Evolutionary conservation across 2,329 filamentous ascomycete species (phyloP), one percentile per base, ranked within the genome.

Genomic region (Ophiostoma sp.): DNA sequence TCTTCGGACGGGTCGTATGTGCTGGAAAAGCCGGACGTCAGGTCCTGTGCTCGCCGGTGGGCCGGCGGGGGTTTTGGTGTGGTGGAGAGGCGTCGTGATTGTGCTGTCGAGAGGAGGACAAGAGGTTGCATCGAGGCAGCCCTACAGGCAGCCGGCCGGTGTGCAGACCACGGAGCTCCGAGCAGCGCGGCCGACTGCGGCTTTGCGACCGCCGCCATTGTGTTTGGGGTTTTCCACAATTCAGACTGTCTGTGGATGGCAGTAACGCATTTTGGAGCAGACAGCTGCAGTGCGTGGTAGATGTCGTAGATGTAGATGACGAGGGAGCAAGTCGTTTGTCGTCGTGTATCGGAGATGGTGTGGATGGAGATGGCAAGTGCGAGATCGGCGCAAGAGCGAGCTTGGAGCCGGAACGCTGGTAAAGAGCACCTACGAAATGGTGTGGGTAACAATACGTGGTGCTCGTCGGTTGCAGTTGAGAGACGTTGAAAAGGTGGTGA

Each of bases 21-120:
- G 71, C 82, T 83, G n/a, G 83, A 85, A 75, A 85, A 88, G 68
- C 86, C 85, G 1, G 85, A 85, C 75, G 83, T 84, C 76, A 87
- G 83, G 76, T 85, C 83, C 17, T 80, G 77, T 23, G 79, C 81
- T 62, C 84, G 81, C 71, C 82, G 79, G 10, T 79, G 76, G 35
- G 77, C 74, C 27, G 76, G 74, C 44, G 72, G 75, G 11, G 76
- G 72, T 35, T 73, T 65, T 52, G 75, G 73, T 31, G 79, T 78
- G 7, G 72, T 75, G 7, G 79, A 79, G 23, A 81, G 72, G 31
- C 13, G 62, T 39, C 62, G 62, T 39, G 11, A 23, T 8, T 39
- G 33, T n/a, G 62, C 8, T 67, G 7, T 11, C 15, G 39, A 8
- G 10, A 66, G 23, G 3, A 64, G 3, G 20, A 67, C 0, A 57